Evolutionary conservation across 495 filamentous ascomycete genomes (phyloP), one percentile per base, ranked within the genome.

Genomic region (Lophiotrema nucula): DNA sequence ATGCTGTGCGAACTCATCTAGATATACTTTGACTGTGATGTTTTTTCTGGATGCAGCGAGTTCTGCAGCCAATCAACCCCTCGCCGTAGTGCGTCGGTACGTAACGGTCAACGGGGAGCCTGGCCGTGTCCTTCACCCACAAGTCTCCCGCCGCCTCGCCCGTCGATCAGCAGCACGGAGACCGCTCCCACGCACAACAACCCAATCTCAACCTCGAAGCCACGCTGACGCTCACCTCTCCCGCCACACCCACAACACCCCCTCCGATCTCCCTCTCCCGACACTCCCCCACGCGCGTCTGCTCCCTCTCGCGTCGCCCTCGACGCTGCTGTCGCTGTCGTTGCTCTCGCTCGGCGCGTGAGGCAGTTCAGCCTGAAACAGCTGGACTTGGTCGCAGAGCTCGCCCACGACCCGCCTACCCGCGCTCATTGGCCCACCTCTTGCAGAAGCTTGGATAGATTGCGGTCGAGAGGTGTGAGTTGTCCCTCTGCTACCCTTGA

Each of bases 401-500:
- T 58, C 53, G 33, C 25, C 55, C 31, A 46, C 42, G 18, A 28
- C 42, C 48, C 56, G 41, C 47, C 27, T 59, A 22, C 38, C 45
- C 56, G 24, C 61, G 47, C 27, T 52, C 58, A 64, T 64, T 64
- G 61, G 61, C 61, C 55, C 41, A 51, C 38, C 26, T 15, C 31
- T 8, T 35, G 31, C 31, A 35, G 31, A 35, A 6, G 6, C 60
- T 3, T 28, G 19, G 38, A 44, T 39, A 41, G 35, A 53, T 64
- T 64, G 55, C 46, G 25, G 50, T 19, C 55, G 19, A 33, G 43
- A 25, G 23, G 60, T 60, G 37, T 64, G 61, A 58, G 61, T 59
- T 64, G 61, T 58, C 61, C 42, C 42, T 66, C 51, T 55, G 53
- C 39, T n/a, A 53, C 54, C 63, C 63, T 58, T 56, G 63, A 39